phyloP scores from a whole-genome alignment of 768 basidiomycete genomes.

The Lepiota subincarnata region DNA sequence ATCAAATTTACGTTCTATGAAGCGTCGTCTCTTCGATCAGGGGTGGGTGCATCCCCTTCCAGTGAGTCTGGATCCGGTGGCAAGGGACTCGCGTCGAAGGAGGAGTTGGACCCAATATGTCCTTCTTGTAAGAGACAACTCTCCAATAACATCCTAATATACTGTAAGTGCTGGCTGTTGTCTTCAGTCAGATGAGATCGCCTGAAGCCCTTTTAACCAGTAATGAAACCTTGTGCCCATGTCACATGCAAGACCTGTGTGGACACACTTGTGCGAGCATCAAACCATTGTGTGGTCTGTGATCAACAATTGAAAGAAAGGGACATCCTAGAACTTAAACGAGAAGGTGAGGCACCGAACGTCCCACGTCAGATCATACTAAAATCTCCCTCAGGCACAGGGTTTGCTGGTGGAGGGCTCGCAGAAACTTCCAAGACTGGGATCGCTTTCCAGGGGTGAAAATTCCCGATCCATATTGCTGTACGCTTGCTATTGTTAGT shows the following conservation, averaged over 20 bases:
- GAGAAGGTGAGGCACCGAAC: slow-evolving; percentile 64
- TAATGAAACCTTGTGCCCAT: slow-evolving; percentile 85
- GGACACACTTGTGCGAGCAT: slow-evolving; percentile 76
- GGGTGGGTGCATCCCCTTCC: slow-evolving; percentile 35
- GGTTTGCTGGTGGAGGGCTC: slow-evolving; percentile 91
- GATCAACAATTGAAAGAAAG: slow-evolving; percentile 60
- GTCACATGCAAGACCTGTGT: slow-evolving; percentile 90
- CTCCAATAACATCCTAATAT: slow-evolving; percentile 72
- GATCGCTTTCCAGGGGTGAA: slow-evolving; percentile 79
- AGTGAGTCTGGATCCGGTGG: slow-evolving; percentile 20
- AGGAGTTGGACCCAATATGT: slow-evolving; percentile 69
- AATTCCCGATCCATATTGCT: neutral
- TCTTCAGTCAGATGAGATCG: neutral
- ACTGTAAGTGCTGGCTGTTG: slow-evolving; percentile 42
- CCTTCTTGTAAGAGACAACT: slow-evolving; percentile 84
- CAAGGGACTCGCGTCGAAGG: slow-evolving; percentile 27
- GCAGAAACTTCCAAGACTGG: slow-evolving; percentile 83
- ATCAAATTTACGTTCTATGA: slow-evolving; percentile 71
- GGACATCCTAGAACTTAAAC: slow-evolving; percentile 78
- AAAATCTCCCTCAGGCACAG: slow-evolving; percentile 57
- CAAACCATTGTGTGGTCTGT: slow-evolving; percentile 85
- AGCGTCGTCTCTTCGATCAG: slow-evolving; percentile 29
- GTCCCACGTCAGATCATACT: neutral
- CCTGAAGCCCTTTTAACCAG: slow-evolving; percentile 30
- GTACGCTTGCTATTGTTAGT: neutral